Base-by-base conservation (phyloP, 2,329 filamentous ascomycete species). In the Trichoderma sp. region DNA sequence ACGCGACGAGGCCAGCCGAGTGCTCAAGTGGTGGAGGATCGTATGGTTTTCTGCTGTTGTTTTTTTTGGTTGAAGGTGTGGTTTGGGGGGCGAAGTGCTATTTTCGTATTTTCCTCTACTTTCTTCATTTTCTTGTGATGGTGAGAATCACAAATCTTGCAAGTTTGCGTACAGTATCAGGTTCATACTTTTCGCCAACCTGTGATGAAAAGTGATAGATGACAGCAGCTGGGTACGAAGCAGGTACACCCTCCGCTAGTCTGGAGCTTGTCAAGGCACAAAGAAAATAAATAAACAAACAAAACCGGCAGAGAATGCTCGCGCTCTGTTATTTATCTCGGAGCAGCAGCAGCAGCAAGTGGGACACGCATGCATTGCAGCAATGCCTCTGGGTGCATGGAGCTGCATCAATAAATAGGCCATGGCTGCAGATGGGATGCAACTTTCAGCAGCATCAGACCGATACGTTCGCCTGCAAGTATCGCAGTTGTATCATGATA, bases 1-100 rank as follows among this genome's bases (percentile, higher is more conserved):
- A 69, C 67, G 57, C 57, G 67, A 69, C 67, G 57, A 68, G n/a
- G 43, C 20, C 23, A n/a, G 47, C 23, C 11, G 50, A 39, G 32
- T 20, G 43, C 28, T 32, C 26, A 6, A 28, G 47, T 47, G 28
- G 47, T 36, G 65, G 65, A 68, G 55, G 65, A 61, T 59, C 34
- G 65, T 34, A 50, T 59, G 64, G 64, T 67, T 39, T 34, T 53
- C 11, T 28, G 12, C 11, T 23, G 15, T 17, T 9, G 17, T 15
- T 12, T 13, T 5, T 5, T 30, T 53, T 23, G 43, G 9, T 20
- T 1, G 4, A 39, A 39, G 15, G 43, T 20, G 47, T 23, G 20
- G n/a, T 53, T 53, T 53, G n/a, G n/a, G 20, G 47, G 20, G n/a
- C 43, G 43, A 47, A n/a, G 7, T 47, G 17, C n/a, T n/a, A 47